phyloP scores from a whole-genome alignment of 768 basidiomycete genomes.

The Kwoniella bestiolae region DNA sequence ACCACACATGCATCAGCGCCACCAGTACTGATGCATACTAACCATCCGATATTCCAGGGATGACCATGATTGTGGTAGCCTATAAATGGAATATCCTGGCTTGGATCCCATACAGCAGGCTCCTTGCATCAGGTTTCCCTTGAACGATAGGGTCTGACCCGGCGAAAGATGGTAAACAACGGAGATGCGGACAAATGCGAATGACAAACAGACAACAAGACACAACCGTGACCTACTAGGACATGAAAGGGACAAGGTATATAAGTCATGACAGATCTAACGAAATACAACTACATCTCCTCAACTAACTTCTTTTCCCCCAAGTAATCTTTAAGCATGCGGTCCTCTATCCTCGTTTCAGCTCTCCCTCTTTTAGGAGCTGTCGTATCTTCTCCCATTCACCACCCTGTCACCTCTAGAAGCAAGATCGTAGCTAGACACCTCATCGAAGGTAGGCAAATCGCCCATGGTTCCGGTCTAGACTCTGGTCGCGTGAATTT shows the following conservation, averaged over 20 bases:
- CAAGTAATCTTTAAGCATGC: constrained; percentile 3
- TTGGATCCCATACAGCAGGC: background rate
- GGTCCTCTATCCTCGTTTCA: background rate
- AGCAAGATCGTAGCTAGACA: constrained; percentile 9
- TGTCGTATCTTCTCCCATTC: background rate
- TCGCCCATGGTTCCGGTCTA: constrained; percentile 5
- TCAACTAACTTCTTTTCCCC: too few species aligned
- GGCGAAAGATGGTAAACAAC: background rate
- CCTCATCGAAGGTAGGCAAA: constrained; percentile 15
- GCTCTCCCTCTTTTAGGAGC: background rate
- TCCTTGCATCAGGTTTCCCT: too few species aligned
- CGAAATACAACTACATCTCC: too few species aligned
- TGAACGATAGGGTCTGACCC: background rate
- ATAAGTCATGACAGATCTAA: too few species aligned
- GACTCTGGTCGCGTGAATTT: constrained; percentile 14
- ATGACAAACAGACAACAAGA: background rate
- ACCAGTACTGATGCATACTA: background rate
- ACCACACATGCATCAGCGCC: background rate
- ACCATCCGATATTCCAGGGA: background rate
- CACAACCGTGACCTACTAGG: background rate
- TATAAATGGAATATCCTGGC: background rate
- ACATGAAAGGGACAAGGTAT: background rate
- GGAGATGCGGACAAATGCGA: background rate
- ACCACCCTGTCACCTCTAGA: background rate
- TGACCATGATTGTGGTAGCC: background rate